These are phyloP conservation scores for Aphanomyces stellatus DNA, from an alignment of 352 stramenopile species.

Conservation along the genomic window DNA sequence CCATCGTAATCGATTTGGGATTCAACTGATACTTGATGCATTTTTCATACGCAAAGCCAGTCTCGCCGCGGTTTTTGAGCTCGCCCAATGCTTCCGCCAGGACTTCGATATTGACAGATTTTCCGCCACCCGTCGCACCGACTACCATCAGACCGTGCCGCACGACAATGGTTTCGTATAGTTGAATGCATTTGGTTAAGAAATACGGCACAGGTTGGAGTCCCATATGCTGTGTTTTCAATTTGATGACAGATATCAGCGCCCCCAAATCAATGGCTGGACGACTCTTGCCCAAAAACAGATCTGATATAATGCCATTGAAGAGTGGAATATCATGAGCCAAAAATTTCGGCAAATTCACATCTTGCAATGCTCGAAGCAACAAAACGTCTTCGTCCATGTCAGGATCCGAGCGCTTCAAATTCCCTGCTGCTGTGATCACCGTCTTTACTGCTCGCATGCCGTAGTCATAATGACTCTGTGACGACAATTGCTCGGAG, in stretches of 20 bases:
- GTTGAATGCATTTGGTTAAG: constrained; percentile 90
- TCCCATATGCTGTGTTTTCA: constrained; percentile 69
- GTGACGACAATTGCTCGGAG: constrained; percentile 82
- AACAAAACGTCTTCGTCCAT: constrained; percentile 91
- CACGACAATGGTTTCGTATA: constrained; percentile 93
- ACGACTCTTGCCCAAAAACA: constrained; percentile 89
- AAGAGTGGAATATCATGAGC: constrained; percentile 93
- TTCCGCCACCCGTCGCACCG: constrained; percentile 83
- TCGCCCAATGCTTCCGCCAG: constrained; percentile 86
- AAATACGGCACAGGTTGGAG: constrained; percentile 89
- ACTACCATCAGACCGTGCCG: constrained; percentile 96
- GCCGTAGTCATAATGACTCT: constrained; percentile 89
- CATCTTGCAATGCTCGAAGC: constrained; percentile 90
- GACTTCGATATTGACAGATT: constrained; percentile 86
- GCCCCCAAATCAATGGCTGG: constrained; percentile 80
- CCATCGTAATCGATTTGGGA: constrained; percentile 93
- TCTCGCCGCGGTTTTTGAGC: constrained; percentile 61
- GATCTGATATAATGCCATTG: constrained; percentile 91
- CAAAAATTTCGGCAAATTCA: constrained; percentile 95
- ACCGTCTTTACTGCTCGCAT: constrained; percentile 88
- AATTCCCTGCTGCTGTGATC: constrained; percentile 79
- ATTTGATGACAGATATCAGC: constrained; percentile 85
- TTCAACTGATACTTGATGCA: constrained; percentile 89
- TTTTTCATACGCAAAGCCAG: constrained; percentile 84
- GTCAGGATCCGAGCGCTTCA: constrained; percentile 88